Percentiles rank a stretch among this genome's conserved stretches.
Evolutionary conservation across 78 protist genomes (phyloP).

Genomic region (Isochrysis galbana): DNA sequence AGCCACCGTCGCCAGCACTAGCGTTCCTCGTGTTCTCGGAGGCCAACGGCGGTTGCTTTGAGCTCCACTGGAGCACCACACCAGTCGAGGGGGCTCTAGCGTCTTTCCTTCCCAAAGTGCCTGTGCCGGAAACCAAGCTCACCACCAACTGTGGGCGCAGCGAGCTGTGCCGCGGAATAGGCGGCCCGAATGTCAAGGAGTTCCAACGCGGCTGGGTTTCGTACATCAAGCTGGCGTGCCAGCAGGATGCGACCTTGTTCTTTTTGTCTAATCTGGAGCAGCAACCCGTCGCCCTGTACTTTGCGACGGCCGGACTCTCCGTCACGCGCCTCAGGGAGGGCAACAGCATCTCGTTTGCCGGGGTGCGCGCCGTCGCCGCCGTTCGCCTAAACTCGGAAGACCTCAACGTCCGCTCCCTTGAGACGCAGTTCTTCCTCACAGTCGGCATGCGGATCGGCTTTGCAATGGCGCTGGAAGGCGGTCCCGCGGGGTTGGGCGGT

Average conservation of each 20-base stretch:
- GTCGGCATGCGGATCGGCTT: not conserved
- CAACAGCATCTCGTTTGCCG: not conserved
- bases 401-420: not conserved
- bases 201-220: not conserved
- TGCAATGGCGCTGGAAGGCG: not conserved
- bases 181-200: not conserved
- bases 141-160: not conserved
- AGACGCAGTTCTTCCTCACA: not conserved
- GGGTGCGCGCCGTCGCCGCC: not conserved
- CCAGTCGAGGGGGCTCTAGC: not conserved
- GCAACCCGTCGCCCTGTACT: not conserved
- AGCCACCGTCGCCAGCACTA: too few species aligned
- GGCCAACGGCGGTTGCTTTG: not conserved
- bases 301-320: not conserved
- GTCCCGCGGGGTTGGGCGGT: too few species aligned
- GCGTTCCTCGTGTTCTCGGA: not conserved
- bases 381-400: not conserved
- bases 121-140: not conserved
- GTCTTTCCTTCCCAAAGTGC: not conserved
- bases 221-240: not conserved
- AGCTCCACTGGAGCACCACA: not conserved
- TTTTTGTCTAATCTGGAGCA: not conserved
- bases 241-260: not conserved
- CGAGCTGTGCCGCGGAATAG: not conserved
- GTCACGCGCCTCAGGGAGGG: not conserved